These are phyloP conservation scores for Ascomycota sp. DNA, from an alignment of 2,329 filamentous ascomycete species.

Conservation along the genomic window DNA sequence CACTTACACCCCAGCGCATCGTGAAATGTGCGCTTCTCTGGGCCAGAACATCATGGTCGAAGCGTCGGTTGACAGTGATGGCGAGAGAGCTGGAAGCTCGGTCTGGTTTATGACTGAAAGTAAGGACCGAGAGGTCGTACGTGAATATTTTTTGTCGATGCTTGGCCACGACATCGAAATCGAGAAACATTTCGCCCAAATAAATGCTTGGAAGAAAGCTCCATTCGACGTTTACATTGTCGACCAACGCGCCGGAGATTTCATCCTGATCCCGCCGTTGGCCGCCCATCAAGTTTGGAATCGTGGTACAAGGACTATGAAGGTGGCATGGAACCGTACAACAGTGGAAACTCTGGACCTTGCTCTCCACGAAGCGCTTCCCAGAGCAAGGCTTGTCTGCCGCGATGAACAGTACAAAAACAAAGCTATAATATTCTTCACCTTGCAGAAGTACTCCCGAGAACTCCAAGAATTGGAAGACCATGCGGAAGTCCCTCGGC, in stretches of 20 bases:
- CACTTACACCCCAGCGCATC: constrained; percentile 85
- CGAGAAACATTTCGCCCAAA: constrained; percentile 88
- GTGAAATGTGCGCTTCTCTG: constrained; percentile 91
- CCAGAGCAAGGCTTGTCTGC: constrained; percentile 76
- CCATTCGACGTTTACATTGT: constrained; percentile 86
- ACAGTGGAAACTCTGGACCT: constrained; percentile 79
- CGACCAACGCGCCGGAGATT: constrained; percentile 76
- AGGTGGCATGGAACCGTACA: constrained; percentile 93
- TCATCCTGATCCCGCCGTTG: constrained; percentile 80
- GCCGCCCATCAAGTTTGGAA: constrained; percentile 98
- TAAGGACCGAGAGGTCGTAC: constrained; percentile 74
- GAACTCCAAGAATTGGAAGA: constrained; percentile 35
- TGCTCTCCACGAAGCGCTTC: constrained; percentile 70
- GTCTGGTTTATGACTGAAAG: constrained; percentile 99
- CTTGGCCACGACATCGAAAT: constrained; percentile 93
- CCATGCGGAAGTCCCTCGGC: constrained; percentile 20
- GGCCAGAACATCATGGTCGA: constrained; percentile 99
- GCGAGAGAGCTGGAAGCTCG: constrained; percentile 69
- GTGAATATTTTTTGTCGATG: constrained; percentile 84
- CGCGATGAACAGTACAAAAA: constrained; percentile 98
- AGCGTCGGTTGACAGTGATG: constrained; percentile 50
- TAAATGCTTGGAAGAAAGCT: constrained; percentile 88
- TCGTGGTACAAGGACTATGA: constrained; percentile 83
- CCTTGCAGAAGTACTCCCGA: constrained; percentile 58
- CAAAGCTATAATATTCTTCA: constrained; percentile 85